Evolutionary conservation across 352 stramenopile genomes (phyloP).

Genomic region (Phytophthora pluvialis): DNA sequence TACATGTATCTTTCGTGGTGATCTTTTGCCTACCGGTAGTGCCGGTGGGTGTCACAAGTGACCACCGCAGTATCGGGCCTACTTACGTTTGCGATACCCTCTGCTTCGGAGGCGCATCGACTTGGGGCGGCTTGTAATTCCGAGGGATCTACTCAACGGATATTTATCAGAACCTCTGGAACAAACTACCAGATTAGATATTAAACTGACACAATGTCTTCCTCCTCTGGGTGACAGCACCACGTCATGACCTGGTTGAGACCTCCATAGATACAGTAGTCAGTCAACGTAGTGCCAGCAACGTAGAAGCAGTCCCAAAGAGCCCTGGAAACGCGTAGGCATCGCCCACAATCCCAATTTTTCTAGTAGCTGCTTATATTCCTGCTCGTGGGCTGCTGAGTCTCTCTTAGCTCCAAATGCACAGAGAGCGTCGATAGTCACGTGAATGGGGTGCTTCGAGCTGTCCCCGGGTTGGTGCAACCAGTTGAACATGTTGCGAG

Average conservation of each 20-base stretch:
- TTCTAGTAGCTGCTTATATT: slow-evolving; percentile 3
- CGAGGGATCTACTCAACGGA: too few relatives aligned
- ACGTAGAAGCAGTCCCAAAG: slow-evolving; percentile 63
- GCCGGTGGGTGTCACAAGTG: slow-evolving; percentile 6
- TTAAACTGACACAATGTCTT: slow-evolving; percentile 72
- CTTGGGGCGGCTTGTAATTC: slow-evolving; percentile 79
- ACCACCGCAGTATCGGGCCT: slow-evolving; percentile 85
- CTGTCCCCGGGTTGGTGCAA: slow-evolving; percentile 39
- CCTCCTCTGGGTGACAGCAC: slow-evolving; percentile 77
- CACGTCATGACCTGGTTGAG: background rate
- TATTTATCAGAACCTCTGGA: too few relatives aligned
- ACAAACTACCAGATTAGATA: too few relatives aligned
- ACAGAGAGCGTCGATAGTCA: slow-evolving; percentile 13
- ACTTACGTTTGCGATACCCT: slow-evolving; percentile 52
- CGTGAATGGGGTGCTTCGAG: slow-evolving; percentile 45
- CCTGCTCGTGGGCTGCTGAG: background rate
- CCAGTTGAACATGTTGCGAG: slow-evolving; percentile 37
- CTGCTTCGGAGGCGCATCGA: slow-evolving; percentile 37
- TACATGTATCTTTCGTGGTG: too few relatives aligned
- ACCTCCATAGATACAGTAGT: slow-evolving; percentile 41
- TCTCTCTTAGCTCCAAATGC: slow-evolving; percentile 1
- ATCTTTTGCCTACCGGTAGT: too few relatives aligned
- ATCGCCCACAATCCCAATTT: slow-evolving; percentile 71
- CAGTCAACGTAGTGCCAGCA: slow-evolving; percentile 60
- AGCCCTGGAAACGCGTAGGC: slow-evolving; percentile 53